These are phyloP conservation scores for Rhodofomes roseus DNA, from an alignment of 1,284 basidiomycete species.

Conservation along the genomic window DNA sequence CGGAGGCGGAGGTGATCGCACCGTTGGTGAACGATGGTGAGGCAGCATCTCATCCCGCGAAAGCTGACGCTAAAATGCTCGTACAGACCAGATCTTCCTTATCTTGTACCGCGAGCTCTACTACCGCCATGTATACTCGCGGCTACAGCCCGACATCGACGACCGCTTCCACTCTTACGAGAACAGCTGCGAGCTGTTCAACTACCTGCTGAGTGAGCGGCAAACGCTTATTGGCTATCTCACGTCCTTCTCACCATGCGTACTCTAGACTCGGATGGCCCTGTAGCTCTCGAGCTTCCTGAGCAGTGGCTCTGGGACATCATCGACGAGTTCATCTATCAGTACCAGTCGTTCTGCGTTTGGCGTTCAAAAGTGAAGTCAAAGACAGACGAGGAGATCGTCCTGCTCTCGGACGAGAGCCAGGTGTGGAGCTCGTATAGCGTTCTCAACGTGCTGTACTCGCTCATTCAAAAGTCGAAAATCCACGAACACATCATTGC, in stretches of 20 bases:
- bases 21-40: slow-evolving; percentile 89
- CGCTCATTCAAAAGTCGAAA: slow-evolving; percentile 94
- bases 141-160: slow-evolving; percentile 91
- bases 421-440: slow-evolving; percentile 97
- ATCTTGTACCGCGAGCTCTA: slow-evolving; percentile 96
- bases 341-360: slow-evolving; percentile 94
- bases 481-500: slow-evolving; percentile 93
- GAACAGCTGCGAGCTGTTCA: slow-evolving; percentile 98
- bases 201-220: slow-evolving; percentile 78
- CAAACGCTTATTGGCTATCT: slow-evolving; percentile 6
- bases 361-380: slow-evolving; percentile 84
- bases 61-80: background rate
- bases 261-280: slow-evolving; percentile 81
- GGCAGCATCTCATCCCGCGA: slow-evolving; percentile 20
- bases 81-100: slow-evolving; percentile 85
- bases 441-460: slow-evolving; percentile 97
- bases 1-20: slow-evolving; percentile 93
- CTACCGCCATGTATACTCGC: slow-evolving; percentile 94
- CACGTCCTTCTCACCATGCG: background rate
- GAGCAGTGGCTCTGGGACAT: slow-evolving; percentile 99
- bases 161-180: slow-evolving; percentile 99
- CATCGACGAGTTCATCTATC: slow-evolving; percentile 99
- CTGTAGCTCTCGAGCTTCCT: slow-evolving; percentile 88
- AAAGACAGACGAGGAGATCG: slow-evolving; percentile 89
- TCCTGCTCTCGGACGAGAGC: slow-evolving; percentile 75